Evolutionary conservation across 495 filamentous ascomycete species (phyloP).

Genomic region (Penicillium coffeae): DNA sequence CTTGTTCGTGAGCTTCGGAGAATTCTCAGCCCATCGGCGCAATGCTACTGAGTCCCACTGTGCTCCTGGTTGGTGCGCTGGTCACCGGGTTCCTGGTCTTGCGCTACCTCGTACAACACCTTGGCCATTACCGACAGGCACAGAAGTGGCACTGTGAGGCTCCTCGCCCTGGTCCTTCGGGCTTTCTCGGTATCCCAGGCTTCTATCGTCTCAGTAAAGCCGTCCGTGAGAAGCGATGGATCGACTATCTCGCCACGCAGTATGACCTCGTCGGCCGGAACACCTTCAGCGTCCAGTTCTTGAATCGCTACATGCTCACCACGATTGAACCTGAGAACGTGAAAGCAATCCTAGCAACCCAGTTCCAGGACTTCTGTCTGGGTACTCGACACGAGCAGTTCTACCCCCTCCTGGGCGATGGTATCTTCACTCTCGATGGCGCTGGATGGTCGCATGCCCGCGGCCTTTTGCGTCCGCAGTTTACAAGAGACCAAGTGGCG

Average conservation of each 20-base stretch:
- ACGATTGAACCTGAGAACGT: conserved; percentile 82
- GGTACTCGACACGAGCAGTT: conserved; percentile 44
- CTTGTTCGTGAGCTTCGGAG: not conserved
- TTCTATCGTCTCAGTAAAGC: conserved; percentile 30
- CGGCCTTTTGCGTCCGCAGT: conserved; percentile 51
- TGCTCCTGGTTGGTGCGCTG: conserved; percentile 17
- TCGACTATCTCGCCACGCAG: conserved; percentile 31
- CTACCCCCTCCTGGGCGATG: conserved; percentile 49
- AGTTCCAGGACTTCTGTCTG: conserved; percentile 67
- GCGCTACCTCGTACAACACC: conserved; percentile 19
- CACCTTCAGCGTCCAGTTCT: conserved; percentile 31
- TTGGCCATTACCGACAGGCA: conserved; percentile 28
- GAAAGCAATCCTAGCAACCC: conserved; percentile 76
- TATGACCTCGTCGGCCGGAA: conserved; percentile 27
- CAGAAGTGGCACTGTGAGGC: conserved; percentile 37
- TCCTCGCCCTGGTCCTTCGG: conserved; percentile 11
- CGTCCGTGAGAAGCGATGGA: conserved; percentile 28
- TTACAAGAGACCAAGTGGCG: conserved; percentile 46
- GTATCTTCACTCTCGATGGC: conserved; percentile 72
- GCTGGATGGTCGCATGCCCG: conserved; percentile 59
- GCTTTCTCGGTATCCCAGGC: conserved; percentile 28
- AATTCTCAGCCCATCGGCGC: not conserved
- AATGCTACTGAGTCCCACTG: conserved; percentile 23
- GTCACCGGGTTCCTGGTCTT: conserved; percentile 23
- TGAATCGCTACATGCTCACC: conserved; percentile 31